A percentile compares a stretch with the other conserved stretches of the same genome.
These are phyloP conservation scores for Aschersonia sp. DNA, from an alignment of 2,329 filamentous ascomycete species.

Conservation along the genomic window DNA sequence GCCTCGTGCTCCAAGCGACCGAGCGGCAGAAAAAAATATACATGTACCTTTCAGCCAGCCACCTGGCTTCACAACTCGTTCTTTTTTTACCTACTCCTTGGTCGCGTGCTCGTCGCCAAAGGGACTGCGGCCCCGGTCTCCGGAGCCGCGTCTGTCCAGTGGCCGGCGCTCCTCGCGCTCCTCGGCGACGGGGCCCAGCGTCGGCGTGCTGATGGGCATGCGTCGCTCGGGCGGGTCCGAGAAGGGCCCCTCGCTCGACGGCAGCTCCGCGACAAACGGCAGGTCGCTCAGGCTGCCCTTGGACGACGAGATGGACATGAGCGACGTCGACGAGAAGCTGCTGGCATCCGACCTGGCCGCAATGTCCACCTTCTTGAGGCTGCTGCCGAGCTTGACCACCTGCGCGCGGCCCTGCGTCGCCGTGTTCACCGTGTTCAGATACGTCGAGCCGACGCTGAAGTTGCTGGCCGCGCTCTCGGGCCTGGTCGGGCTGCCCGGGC, in stretches of 20 bases:
- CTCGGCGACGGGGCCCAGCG: constrained; percentile 40
- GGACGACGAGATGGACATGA: constrained; percentile 4
- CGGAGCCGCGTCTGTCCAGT: constrained; percentile 15
- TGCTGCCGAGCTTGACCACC: constrained; percentile 42
- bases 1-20: no score
- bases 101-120: constrained; percentile 46
- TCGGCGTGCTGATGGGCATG: constrained; percentile 23
- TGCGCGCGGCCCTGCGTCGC: constrained; percentile 43
- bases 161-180: constrained; percentile 25
- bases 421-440: constrained; percentile 50
- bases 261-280: constrained; percentile 36
- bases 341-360: constrained; percentile 22
- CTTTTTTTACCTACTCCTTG: constrained; percentile 21
- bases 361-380: constrained; percentile 30
- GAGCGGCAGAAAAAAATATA: not conserved
- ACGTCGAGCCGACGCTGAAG: constrained; percentile 55
- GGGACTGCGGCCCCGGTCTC: constrained; percentile 26
- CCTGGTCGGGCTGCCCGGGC: constrained; percentile 12
- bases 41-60: not conserved
- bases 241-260: constrained; percentile 40
- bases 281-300: constrained; percentile 22
- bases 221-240: constrained; percentile 33
- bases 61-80: not conserved
- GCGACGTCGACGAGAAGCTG: constrained; percentile 10
- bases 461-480: constrained; percentile 42